Evolutionary conservation across 2,329 filamentous ascomycete genomes (phyloP).

Genomic region (Didymella pinodella): DNA sequence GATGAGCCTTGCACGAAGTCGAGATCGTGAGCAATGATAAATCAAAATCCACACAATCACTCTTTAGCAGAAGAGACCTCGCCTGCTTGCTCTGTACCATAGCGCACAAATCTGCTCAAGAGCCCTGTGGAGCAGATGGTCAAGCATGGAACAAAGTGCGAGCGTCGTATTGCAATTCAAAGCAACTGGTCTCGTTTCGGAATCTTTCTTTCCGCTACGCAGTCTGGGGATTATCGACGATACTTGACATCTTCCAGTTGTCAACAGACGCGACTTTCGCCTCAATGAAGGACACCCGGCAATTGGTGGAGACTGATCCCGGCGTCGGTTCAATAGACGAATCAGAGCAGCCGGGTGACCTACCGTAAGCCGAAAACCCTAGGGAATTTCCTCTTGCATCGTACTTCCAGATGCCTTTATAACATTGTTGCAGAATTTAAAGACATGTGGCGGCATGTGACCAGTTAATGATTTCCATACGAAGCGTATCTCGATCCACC

Average conservation of each 20-base stretch:
- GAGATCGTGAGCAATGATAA: no score
- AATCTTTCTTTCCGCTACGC: not conserved
- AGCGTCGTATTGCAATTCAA: not conserved
- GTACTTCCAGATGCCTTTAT: not conserved
- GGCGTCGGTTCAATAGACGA: not conserved
- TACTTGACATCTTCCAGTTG: not conserved
- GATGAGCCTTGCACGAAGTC: no score
- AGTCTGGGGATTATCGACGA: not conserved
- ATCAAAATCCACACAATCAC: no score
- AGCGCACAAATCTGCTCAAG: not conserved
- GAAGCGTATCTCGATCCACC: not conserved
- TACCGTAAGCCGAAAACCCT: slow-evolving; percentile 8
- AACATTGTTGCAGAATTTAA: not conserved
- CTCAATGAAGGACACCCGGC: not conserved
- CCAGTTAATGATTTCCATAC: slow-evolving; percentile 9
- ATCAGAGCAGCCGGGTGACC: slow-evolving; percentile 12
- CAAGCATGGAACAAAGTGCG: not conserved
- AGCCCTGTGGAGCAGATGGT: not conserved
- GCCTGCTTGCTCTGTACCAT: slow-evolving; percentile 10
- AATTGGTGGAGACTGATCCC: slow-evolving; percentile 1
- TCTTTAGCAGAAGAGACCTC: no score
- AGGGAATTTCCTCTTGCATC: not conserved
- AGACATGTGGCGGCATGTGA: not conserved
- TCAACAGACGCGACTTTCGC: not conserved
- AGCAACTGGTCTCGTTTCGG: not conserved